phyloP scores from a whole-genome alignment of 768 basidiomycete genomes.

The Calocybe indica region DNA sequence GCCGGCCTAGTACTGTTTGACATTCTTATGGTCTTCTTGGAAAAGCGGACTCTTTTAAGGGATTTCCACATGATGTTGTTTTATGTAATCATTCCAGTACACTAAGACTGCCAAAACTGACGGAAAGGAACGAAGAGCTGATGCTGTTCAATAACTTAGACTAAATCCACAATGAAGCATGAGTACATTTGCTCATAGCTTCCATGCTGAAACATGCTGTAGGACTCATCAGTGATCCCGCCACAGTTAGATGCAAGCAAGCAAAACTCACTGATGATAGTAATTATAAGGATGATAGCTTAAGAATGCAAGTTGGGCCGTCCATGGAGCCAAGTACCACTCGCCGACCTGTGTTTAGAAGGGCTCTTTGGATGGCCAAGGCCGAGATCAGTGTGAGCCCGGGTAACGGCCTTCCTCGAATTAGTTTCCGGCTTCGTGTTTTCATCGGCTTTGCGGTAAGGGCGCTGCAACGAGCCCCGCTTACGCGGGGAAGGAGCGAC shows the following conservation, averaged over 20 bases:
- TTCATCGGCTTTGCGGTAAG: constrained; percentile 2
- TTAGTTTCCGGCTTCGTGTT: constrained; percentile 4
- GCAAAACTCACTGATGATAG: too few species aligned
- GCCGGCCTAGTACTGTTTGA: constrained; percentile 37
- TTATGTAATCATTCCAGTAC: neutral
- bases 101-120: neutral
- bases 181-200: too few species aligned
- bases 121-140: neutral
- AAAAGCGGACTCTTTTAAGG: neutral
- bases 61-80: neutral
- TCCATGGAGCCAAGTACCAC: constrained; percentile 21
- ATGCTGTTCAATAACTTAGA: too few species aligned
- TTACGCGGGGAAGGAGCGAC: constrained; percentile 13
- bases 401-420: neutral
- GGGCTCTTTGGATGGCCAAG: constrained; percentile 7
- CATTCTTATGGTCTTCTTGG: neutral
- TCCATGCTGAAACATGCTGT: too few species aligned
- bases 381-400: constrained; percentile 1
- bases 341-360: constrained; percentile 26
- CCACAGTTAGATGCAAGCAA: too few species aligned
- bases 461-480: neutral
- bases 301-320: neutral
- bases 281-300: too few species aligned
- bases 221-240: too few species aligned
- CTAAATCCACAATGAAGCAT: too few species aligned